Evolutionary conservation across 805 yeast genomes (phyloP).

Genomic region (Sporopachydermia lactativora): DNA sequence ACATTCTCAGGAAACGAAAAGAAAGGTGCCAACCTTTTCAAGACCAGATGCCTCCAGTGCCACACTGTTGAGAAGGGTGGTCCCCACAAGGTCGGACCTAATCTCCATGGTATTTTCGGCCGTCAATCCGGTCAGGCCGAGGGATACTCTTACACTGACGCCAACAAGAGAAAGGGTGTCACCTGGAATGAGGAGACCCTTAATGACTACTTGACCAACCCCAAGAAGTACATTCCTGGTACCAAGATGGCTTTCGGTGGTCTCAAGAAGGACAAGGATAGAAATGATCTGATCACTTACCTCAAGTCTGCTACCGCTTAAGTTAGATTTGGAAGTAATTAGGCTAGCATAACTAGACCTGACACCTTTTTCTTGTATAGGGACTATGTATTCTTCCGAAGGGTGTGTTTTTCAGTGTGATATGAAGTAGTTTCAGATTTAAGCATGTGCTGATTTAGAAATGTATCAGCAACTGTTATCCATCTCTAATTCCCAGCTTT

Average conservation of each 20-base stretch:
- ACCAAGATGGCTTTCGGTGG: constrained; percentile 99
- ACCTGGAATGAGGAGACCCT: constrained; percentile 76
- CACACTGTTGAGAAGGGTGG: constrained; percentile 96
- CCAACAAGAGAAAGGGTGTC: constrained; percentile 94
- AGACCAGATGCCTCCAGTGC: constrained; percentile 98
- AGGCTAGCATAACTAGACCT: too few relatives aligned
- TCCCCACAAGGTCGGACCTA: constrained; percentile 98
- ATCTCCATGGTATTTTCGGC: constrained; percentile 88
- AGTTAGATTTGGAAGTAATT: constrained; percentile 4
- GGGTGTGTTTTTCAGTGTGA: too few relatives aligned
- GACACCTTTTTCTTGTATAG: constrained; percentile 1
- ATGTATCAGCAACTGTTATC: too few relatives aligned
- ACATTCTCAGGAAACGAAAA: constrained; percentile 43
- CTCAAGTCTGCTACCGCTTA: constrained; percentile 29
- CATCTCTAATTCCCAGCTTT: too few relatives aligned
- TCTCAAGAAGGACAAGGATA: constrained; percentile 97
- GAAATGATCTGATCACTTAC: constrained; percentile 92
- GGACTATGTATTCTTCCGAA: not conserved
- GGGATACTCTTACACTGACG: constrained; percentile 95
- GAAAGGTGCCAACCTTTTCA: constrained; percentile 97
- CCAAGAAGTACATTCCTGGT: constrained; percentile 99
- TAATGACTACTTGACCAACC: constrained; percentile 95
- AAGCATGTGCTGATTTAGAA: too few relatives aligned
- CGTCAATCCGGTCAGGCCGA: constrained; percentile 85
- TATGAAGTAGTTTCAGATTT: too few relatives aligned